A percentile compares a stretch with the other conserved stretches of the same genome.
phyloP scores from a whole-genome alignment of 805 yeast genomes.

The Citeromyces matritensis region DNA sequence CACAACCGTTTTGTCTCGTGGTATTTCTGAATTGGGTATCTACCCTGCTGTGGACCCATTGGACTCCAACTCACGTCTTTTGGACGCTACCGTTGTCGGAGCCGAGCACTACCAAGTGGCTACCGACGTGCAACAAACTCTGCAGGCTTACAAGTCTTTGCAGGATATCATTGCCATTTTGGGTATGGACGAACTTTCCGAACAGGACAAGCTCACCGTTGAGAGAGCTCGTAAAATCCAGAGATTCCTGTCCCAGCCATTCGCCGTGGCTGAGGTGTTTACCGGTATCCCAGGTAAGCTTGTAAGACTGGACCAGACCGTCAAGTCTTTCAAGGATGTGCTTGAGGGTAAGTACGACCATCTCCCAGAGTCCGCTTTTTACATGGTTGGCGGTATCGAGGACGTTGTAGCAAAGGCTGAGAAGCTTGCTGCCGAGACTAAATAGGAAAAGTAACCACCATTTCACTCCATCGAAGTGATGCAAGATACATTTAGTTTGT shows the following conservation, averaged over 20 bases:
- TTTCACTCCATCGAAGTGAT: not conserved
- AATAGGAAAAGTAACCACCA: conserved; percentile 19
- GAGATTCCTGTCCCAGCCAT: conserved; percentile 99
- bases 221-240: conserved; percentile 99
- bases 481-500: too few relatives aligned
- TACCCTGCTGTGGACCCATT: conserved; percentile 99
- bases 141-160: conserved; percentile 98
- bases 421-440: conserved; percentile 90
- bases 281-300: conserved; percentile 98
- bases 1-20: conserved; percentile 98
- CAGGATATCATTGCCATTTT: conserved; percentile 99
- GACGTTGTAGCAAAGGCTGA: conserved; percentile 98
- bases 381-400: conserved; percentile 99
- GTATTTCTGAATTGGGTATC: conserved; percentile 99
- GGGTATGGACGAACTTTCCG: conserved; percentile 99
- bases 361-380: conserved; percentile 98
- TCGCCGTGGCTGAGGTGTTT: conserved; percentile 99
- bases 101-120: conserved; percentile 98
- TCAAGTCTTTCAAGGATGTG: conserved; percentile 90
- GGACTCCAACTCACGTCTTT: conserved; percentile 97
- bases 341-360: conserved; percentile 97
- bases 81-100: conserved; percentile 95
- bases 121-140: conserved; percentile 89
- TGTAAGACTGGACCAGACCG: conserved; percentile 92
- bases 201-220: conserved; percentile 95